Evolutionary conservation across 352 stramenopile species (phyloP).

Genomic region (Elongisporangium anandrum): DNA sequence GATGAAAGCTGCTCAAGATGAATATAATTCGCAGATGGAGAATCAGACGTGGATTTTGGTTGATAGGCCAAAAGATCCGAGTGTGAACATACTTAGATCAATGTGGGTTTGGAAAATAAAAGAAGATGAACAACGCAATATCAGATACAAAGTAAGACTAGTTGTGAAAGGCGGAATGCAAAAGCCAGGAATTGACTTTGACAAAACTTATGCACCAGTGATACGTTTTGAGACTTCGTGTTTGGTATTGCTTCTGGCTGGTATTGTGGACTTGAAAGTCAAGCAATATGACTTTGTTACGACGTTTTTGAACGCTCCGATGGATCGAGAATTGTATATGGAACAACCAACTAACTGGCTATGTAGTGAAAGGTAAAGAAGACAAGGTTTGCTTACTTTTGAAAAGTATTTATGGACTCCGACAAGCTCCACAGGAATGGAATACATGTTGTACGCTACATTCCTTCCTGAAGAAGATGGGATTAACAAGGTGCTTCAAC

Average conservation of each 20-base stretch:
- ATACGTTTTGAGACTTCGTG: background rate
- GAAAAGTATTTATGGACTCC: conserved; percentile 3
- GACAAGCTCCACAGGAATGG: conserved; percentile 1
- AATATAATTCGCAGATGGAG: background rate
- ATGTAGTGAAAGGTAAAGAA: background rate
- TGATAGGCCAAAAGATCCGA: background rate
- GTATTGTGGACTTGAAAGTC: background rate
- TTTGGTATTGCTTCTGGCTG: background rate
- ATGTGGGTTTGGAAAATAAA: background rate
- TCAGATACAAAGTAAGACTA: background rate
- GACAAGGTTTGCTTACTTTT: background rate
- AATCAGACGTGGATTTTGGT: background rate
- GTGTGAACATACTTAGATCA: background rate
- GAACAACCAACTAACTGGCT: background rate
- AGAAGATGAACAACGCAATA: background rate
- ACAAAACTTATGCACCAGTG: background rate
- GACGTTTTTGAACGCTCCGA: conserved; percentile 3
- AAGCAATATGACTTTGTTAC: conserved; percentile 12
- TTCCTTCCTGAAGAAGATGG: background rate
- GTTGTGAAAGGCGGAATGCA: background rate
- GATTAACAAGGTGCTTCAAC: background rate
- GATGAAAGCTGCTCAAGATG: background rate
- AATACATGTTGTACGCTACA: conserved; percentile 4
- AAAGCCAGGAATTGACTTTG: background rate
- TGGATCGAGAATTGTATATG: background rate